A percentile compares a stretch with the other conserved stretches of the same genome.
These are phyloP conservation scores for Sicyos baderoa DNA, from an alignment of 306 rosid genomes.

Conservation along the genomic window DNA sequence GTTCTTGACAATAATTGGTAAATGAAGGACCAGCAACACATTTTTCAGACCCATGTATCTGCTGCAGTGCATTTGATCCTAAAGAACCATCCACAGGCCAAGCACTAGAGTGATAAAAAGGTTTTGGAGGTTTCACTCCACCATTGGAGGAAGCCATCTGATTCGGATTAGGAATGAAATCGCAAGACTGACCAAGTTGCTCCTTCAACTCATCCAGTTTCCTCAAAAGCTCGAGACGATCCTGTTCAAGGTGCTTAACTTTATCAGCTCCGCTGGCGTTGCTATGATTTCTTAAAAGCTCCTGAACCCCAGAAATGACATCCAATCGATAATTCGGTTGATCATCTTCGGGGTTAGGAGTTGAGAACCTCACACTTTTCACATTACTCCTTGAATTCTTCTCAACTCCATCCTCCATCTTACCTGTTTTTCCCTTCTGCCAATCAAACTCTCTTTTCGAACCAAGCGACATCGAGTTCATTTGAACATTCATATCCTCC, in stretches of 20 bases:
- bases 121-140: slow-evolving; percentile 48
- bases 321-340: slow-evolving; percentile 39
- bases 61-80: slow-evolving; percentile 39
- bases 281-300: slow-evolving; percentile 36
- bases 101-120: slow-evolving; percentile 39
- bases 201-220: slow-evolving; percentile 79
- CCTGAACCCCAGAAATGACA: slow-evolving; percentile 38
- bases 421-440: slow-evolving; percentile 46
- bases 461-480: slow-evolving; percentile 27
- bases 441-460: slow-evolving; percentile 41
- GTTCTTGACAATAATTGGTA: slow-evolving; percentile 45
- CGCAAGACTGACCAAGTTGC: slow-evolving; percentile 68
- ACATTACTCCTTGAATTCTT: slow-evolving; percentile 36
- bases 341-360: slow-evolving; percentile 56
- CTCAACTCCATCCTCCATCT: slow-evolving; percentile 31
- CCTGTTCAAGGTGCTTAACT: slow-evolving; percentile 66
- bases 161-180: slow-evolving; percentile 42
- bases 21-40: slow-evolving; percentile 44
- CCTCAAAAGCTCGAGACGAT: slow-evolving; percentile 78
- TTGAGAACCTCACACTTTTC: slow-evolving; percentile 58
- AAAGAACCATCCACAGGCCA: slow-evolving; percentile 46
- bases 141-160: slow-evolving; percentile 43
- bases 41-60: slow-evolving; percentile 42
- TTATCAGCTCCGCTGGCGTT: slow-evolving; percentile 40
- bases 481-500: slow-evolving; percentile 33